Evolutionary conservation across 2,329 filamentous ascomycete species (phyloP), one percentile per base, ranked within the genome.

Genomic region (Calonectria hongkongensis): DNA sequence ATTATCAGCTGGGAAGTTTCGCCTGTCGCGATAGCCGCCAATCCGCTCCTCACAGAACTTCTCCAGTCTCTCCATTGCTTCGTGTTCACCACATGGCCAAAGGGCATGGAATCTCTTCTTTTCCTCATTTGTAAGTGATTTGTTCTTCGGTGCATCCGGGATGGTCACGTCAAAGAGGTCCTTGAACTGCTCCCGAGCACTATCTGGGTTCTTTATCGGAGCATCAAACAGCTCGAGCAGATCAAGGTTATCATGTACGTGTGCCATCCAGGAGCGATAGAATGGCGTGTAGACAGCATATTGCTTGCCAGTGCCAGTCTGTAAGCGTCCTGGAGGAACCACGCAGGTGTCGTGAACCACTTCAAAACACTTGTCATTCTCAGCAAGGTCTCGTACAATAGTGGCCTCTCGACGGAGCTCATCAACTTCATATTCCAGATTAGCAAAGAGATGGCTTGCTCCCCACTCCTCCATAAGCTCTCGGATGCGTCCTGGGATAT

Each of bases 381-480:
- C 87, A 1, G 93, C 84, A 72, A 93, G 90, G 48, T 87, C 82
- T 33, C 86, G 88, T 1, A 94, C 88, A 79, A 98, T 84, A 33
- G 86, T 87, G 1, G 92, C 91, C 79, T 98, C 96, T 7, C 95
- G 88, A 51, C 95, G 88, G 71, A 98, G 84, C 84, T 98, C 96
- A 80, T 98, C 96, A 0, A 97, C 95, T 82, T 98, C 96, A 79
- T 98, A 98, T 82, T 98, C 95, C 70, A 95, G 91, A 80, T 98
- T 98, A 60, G 94, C 92, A 79, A 92, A 97, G 2, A 98, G 76
- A 79, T 97, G 94, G 62, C 88, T 92, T 0, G 91, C 93, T 0
- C 90, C 90, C 95, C 95, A 98, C 73, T 91, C 86, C 36, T 90
- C 85, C 81, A 94, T 90, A 48, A 96, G 85, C 65, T 92, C 89